Percentiles rank a stretch among this genome's conserved stretches.
Conservation (phyloP, 163 green algal genomes). For the Chlorella variabilis region DNA sequence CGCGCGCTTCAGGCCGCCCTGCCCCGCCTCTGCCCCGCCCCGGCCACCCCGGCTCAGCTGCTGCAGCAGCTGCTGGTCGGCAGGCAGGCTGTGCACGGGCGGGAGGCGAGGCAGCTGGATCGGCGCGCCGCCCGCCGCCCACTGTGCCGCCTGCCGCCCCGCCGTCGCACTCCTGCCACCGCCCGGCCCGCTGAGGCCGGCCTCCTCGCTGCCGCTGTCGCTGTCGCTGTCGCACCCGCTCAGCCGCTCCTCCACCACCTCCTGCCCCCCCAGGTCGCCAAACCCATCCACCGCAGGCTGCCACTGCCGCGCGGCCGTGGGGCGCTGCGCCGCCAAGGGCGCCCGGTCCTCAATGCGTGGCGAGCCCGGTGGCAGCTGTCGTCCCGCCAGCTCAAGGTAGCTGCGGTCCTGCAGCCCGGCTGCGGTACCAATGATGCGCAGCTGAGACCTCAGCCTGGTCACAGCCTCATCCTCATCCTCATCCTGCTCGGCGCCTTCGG, state of each 20-base stretch:
- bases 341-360: not conserved
- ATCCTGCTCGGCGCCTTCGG: not conserved
- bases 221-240: not conserved
- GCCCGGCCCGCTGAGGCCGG: not conserved
- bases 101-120: not conserved
- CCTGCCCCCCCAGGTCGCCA: slow-evolving; percentile 11
- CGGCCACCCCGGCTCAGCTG: not conserved
- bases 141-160: not conserved
- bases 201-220: slow-evolving; percentile 27
- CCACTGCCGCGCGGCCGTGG: not conserved
- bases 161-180: not conserved
- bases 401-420: slow-evolving; percentile 11
- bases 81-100: not conserved
- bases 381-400: not conserved
- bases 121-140: not conserved
- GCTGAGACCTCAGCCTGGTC: not conserved
- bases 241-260: slow-evolving; percentile 32
- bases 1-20: not conserved
- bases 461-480: not conserved
- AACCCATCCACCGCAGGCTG: slow-evolving; percentile 13
- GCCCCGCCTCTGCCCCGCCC: too few relatives aligned
- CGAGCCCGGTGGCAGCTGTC: not conserved
- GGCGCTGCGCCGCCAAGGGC: too few relatives aligned
- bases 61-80: not conserved
- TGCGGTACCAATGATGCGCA: slow-evolving; percentile 9